A percentile compares a stretch with the other conserved stretches of the same genome.
phyloP scores from a whole-genome alignment of 306 rosid species.

The Delonix regia region DNA sequence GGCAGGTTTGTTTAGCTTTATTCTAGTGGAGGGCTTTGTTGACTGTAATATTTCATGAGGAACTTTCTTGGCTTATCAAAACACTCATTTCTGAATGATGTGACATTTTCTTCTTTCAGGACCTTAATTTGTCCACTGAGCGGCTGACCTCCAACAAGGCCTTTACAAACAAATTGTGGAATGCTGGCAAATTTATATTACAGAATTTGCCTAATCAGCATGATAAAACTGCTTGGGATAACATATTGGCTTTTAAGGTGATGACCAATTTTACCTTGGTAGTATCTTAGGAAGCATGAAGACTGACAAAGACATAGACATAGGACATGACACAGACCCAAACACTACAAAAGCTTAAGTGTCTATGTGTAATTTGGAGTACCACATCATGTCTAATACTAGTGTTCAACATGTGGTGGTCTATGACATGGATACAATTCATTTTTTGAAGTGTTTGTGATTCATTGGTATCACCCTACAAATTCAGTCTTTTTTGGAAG shows the following conservation, averaged over 20 bases:
- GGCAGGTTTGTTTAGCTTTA: slow-evolving; percentile 70
- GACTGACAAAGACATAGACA: not conserved
- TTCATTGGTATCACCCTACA: slow-evolving; percentile 14
- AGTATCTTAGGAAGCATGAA: slow-evolving; percentile 9
- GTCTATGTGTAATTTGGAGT: not conserved
- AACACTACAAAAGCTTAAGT: not conserved
- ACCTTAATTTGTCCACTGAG: slow-evolving; percentile 91
- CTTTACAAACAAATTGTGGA: slow-evolving; percentile 96
- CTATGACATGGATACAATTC: not conserved
- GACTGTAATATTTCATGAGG: slow-evolving; percentile 19
- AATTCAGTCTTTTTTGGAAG: not conserved
- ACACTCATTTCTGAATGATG: not conserved
- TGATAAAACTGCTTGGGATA: slow-evolving; percentile 71
- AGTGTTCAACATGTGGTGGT: not conserved
- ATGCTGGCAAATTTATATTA: slow-evolving; percentile 89
- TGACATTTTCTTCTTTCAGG: slow-evolving; percentile 52
- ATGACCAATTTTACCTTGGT: slow-evolving; percentile 20
- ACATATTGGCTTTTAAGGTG: slow-evolving; percentile 64
- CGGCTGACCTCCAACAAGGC: slow-evolving; percentile 89
- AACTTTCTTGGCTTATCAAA: slow-evolving; percentile 20
- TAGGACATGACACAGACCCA: not conserved
- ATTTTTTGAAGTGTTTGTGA: not conserved
- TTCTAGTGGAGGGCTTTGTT: slow-evolving; percentile 16
- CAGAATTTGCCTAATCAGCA: slow-evolving; percentile 76
- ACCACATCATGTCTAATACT: not conserved